Base-by-base conservation (phyloP, 164 flowering plant genomes). In the Amborella trichopoda region DNA sequence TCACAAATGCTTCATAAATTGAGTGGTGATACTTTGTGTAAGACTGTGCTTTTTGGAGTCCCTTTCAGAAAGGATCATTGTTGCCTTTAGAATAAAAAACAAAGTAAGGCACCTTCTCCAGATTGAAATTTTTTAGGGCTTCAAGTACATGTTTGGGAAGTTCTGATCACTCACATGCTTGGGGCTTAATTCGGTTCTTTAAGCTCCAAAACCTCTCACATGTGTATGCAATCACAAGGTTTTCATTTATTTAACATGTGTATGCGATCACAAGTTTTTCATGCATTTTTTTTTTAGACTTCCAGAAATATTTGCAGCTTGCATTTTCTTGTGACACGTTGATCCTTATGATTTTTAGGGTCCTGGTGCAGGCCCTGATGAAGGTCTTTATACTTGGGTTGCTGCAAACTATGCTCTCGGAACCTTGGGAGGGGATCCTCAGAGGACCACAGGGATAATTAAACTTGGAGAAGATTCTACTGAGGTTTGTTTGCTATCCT, bases 341-440 rank as follows among this genome's bases (percentile, higher is more conserved):
- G 1, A n/a, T 2, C n/a, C n/a, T 10, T 32, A 32, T 11, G 11
- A 11, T n/a, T 32, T 32, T 32, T 45, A 26, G 44, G 25, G 34
- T 56, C 30, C 54, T 49, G 49, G 53, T 57, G 55, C 54, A 73
- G 79, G 68, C 27, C 49, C 55, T 43, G 77, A 76, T 13, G 49
- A 65, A 56, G 76, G 77, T 23, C 26, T 77, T 44, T 69, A 67
- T 63, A 65, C 77, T 37, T 74, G 83, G 83, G 66, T 77, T n/a
- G 73, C 77, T 50, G 74, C 56, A 21, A 77, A 77, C 27, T 71
- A 77, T 58, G 75, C 67, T 37, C 78, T 67, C 56, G 80, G 77
- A 48, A 67, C 61, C 4, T 55, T 77, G 58, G 79, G 77, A 54
- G 53, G 59, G 45, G 68, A 71, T 33, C 75, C 75, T 59, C 55